A percentile compares a stretch with the other conserved stretches of the same genome.
These are phyloP conservation scores for Sphenostylis stenocarpa DNA, from an alignment of 306 rosid genomes.

Conservation along the genomic window DNA sequence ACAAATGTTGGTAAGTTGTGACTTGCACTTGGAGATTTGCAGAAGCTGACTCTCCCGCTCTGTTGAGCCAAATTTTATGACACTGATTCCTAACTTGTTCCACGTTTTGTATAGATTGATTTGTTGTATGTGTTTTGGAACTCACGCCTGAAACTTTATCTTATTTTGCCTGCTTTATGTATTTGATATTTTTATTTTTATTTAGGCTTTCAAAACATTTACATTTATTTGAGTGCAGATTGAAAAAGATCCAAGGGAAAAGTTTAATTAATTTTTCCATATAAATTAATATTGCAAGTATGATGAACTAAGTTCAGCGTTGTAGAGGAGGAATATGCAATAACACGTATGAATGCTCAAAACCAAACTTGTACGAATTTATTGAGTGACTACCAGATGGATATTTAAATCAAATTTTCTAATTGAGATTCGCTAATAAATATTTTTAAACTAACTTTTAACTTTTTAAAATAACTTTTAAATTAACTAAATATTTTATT, in stretches of 20 bases:
- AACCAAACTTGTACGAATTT: too few species aligned
- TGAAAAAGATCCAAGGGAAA: background rate
- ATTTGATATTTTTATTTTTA: background rate
- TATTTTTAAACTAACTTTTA: background rate
- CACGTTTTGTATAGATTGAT: slow-evolving; percentile 39
- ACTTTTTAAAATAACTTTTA: background rate
- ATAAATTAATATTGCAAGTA: background rate
- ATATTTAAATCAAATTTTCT: background rate
- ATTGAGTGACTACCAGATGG: background rate
- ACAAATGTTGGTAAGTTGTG: background rate
- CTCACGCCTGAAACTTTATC: slow-evolving; percentile 5
- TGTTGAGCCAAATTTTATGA: slow-evolving; percentile 19
- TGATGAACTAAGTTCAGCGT: background rate
- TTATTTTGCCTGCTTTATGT: background rate
- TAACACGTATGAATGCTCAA: too few species aligned
- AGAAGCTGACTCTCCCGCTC: slow-evolving; percentile 33
- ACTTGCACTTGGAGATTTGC: slow-evolving; percentile 1
- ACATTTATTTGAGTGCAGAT: background rate
- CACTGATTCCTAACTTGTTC: slow-evolving; percentile 32
- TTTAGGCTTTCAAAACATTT: background rate
- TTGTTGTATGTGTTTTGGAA: slow-evolving; percentile 28
- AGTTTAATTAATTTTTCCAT: slow-evolving; percentile 6
- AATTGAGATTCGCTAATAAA: too few species aligned
- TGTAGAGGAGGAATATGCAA: background rate
- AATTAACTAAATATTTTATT: too few species aligned